phyloP scores from a whole-genome alignment of 129 eudicot species.

The Flaveria robusta region DNA sequence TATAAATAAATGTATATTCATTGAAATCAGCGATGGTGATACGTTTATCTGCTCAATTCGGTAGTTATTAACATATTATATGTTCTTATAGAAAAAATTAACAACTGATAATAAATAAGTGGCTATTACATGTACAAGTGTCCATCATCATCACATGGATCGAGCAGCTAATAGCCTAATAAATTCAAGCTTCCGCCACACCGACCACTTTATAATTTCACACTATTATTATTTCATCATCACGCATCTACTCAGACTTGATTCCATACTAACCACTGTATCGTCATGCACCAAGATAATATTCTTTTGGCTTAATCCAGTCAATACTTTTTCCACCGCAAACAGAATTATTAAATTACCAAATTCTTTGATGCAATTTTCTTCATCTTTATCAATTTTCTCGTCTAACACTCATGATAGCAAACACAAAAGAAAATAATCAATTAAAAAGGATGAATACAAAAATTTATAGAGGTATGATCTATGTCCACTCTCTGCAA shows the following conservation, averaged over 20 bases:
- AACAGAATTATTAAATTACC: neutral
- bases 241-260: too few relatives aligned
- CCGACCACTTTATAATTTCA: too few relatives aligned
- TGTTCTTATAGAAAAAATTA: neutral
- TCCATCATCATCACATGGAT: slow-evolving; percentile 12
- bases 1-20: neutral
- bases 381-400: too few relatives aligned
- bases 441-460: too few relatives aligned
- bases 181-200: too few relatives aligned
- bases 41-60: neutral
- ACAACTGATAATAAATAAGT: neutral
- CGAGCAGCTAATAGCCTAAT: neutral
- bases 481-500: too few relatives aligned
- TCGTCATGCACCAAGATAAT: neutral
- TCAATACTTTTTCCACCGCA: neutral
- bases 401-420: too few relatives aligned
- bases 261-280: neutral
- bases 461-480: too few relatives aligned
- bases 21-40: neutral
- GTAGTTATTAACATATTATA: neutral
- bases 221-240: too few relatives aligned
- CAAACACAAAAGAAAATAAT: too few relatives aligned
- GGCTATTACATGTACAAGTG: slow-evolving; percentile 14
- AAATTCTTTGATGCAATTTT: too few relatives aligned
- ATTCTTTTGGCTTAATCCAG: neutral